Base-by-base conservation (phyloP, 148 eudicot species). In the Rhododendron williamsianum region DNA sequence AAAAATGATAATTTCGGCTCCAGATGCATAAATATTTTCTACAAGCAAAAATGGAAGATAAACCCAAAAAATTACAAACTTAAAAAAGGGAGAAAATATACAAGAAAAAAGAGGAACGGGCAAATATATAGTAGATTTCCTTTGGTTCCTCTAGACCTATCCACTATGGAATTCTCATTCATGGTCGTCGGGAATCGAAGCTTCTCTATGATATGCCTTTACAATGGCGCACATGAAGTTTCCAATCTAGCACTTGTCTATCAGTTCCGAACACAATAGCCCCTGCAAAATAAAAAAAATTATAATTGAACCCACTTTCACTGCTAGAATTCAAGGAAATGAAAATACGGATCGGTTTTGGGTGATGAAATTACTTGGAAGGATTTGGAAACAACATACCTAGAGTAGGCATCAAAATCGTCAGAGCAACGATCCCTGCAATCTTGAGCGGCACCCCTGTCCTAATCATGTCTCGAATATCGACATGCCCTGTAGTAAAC, bases 371-470 rank as follows among this genome's bases (percentile, higher is more conserved):
- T 46, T 41, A 23, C 15, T 71, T 13, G 16, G 16, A 63, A 46
- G 15, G 23, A 21, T 4, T 5, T 71, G 38, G 10, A 30, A 67
- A 4, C 7, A 16, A 87, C 89, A 81, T 87, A 95, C 99, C 99
- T 23, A 96, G 93, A 46, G 98, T 94, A 51, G 98, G 99, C 99
- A 96, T 94, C 8, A 95, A 83, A 79, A 95, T 9, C 5, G 99
- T 91, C 8, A 96, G 67, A 0, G 83, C 87, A 13, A 84, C 10
- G 9, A 85, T 87, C 76, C 93, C 98, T 80, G 86, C 87, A 89
- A 89, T 46, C 88, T 96, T 96, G 60, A 94, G 88, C 9, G 95
- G 94, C 6, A 91, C 35, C 65, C 99, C 99, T 3, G 87, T 83
- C 73, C 90, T 90, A 82, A 96, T 82, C 99, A 95, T 94, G 74